Base-by-base conservation (phyloP, 2,329 filamentous ascomycete genomes). In the Nigrospora osmanthi region DNA sequence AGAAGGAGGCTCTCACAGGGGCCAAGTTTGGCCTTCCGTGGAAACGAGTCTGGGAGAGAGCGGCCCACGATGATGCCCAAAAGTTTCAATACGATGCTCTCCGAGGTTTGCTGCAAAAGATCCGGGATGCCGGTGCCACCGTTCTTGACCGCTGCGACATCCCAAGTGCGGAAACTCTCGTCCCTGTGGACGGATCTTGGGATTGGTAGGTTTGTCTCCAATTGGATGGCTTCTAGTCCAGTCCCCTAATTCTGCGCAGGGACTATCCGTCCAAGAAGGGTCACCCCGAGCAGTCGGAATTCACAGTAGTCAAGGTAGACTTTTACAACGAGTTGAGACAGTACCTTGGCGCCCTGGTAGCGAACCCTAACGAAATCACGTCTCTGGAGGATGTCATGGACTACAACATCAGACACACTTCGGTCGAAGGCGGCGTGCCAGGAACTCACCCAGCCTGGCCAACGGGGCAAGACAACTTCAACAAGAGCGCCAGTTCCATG, bases 91-190 rank as follows among this genome's bases (percentile, higher is more conserved):
- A 10, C 23, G 23, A 28, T 28, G 23, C 23, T 28, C 6, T 28
- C 23, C 9, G 7, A 10, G 5, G 23, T 10, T 28, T 28, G 23
- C 54, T 87, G 11, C 56, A 67, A 0, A 56, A 79, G 19, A 76
- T 89, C 33, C 55, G 76, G 55, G 59, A 60, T 0, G 78, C 80
- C 1, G 85, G 86, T 1, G 85, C 82, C 0, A 83, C 72, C 1
- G 71, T 89, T 35, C 67, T 88, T 55, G 86, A 88, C 55, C 73
- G 73, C 23, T 87, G 83, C 0, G 85, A 89, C 57, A 71, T 89
- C 2, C 78, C 79, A 17, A 68, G 79, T 57, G 75, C 79, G 54
- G 61, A 81, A 55, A 76, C 66, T 0, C 76, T 87, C 19, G 73
- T 89, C 12, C 76, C 75, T 31, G 81, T 79, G 0, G 60, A 75